Percentiles rank a stretch among this genome's conserved stretches.
These are phyloP conservation scores for Beauveria sp. DNA, from an alignment of 2,329 filamentous ascomycete genomes.

Conservation along the genomic window DNA sequence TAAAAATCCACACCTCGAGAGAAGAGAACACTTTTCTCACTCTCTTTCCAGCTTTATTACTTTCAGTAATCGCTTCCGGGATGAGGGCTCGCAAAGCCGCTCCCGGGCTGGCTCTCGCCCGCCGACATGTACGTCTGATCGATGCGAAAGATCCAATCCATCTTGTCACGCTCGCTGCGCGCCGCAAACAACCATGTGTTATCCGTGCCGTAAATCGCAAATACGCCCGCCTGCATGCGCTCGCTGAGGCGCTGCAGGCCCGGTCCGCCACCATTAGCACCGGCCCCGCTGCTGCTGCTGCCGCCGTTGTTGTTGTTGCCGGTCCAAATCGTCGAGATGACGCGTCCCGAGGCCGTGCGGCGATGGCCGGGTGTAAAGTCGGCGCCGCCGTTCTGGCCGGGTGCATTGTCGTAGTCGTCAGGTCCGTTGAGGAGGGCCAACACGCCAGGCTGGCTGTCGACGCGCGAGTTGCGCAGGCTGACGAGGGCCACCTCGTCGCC, in stretches of 20 bases:
- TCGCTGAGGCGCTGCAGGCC: constrained; percentile 49
- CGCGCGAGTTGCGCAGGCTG: constrained; percentile 79
- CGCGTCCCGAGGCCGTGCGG: constrained; percentile 41
- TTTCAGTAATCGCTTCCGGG: constrained; percentile 24
- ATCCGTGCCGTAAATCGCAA: constrained; percentile 87
- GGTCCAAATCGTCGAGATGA: constrained; percentile 50
- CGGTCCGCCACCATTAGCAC: constrained; percentile 16
- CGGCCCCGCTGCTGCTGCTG: constrained; percentile 17
- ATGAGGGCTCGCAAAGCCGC: constrained; percentile 29
- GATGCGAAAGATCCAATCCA: constrained; percentile 94
- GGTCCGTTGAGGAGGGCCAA: constrained; percentile 61
- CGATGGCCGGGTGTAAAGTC: constrained; percentile 40
- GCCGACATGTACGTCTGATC: constrained; percentile 65
- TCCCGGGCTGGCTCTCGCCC: constrained; percentile 32
- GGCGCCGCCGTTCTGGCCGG: constrained; percentile 24
- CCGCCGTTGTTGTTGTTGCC: constrained; percentile 42
- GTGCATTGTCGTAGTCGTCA: constrained; percentile 29
- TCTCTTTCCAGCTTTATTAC: not conserved
- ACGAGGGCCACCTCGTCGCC: constrained; percentile 88
- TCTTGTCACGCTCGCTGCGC: constrained; percentile 81
- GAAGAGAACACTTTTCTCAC: not conserved
- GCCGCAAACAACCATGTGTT: constrained; percentile 95
- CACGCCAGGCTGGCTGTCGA: constrained; percentile 87
- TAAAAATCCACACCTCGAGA: not conserved
- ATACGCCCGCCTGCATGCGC: constrained; percentile 64